Percentiles rank a stretch among this genome's conserved stretches.
These are phyloP conservation scores for Dictyostelium firmibasis DNA, from an alignment of 78 protist species.

Conservation along the genomic window DNA sequence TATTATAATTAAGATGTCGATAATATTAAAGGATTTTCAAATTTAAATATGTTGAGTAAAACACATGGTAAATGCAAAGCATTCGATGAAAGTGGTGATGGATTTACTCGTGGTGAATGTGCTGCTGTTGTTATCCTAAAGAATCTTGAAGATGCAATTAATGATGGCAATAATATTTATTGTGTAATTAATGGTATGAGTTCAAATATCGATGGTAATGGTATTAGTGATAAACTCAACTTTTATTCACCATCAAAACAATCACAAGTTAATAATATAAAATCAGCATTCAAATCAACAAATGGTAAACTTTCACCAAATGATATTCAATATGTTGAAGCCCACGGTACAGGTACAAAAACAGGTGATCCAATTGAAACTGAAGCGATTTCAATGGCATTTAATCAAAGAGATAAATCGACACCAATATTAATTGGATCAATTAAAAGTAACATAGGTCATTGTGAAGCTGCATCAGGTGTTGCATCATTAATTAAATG, in stretches of 20 bases:
- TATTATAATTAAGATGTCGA: neutral
- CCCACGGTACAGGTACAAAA: constrained; percentile 80
- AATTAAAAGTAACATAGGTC: too few relatives aligned
- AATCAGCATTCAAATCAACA: neutral
- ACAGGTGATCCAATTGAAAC: too few relatives aligned
- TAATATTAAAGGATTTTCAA: neutral
- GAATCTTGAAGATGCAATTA: neutral
- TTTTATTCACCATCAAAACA: too few relatives aligned
- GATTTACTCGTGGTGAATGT: constrained; percentile 30
- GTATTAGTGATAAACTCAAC: too few relatives aligned
- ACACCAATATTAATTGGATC: neutral
- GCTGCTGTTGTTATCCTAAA: neutral
- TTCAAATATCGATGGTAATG: too few relatives aligned
- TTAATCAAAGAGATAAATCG: neutral
- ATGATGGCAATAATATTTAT: constrained; percentile 33
- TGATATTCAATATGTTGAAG: constrained; percentile 67
- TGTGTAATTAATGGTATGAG: constrained; percentile 11
- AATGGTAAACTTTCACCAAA: neutral
- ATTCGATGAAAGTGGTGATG: constrained; percentile 52
- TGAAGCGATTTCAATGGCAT: too few relatives aligned
- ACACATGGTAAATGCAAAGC: constrained; percentile 1
- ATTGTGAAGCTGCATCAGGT: too few relatives aligned
- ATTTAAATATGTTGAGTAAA: neutral
- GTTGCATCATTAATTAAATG: too few relatives aligned
- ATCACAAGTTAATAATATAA: constrained; percentile 30